Evolutionary conservation across 352 stramenopile species (phyloP).

Genomic region (Globisporangium cystogenes): DNA sequence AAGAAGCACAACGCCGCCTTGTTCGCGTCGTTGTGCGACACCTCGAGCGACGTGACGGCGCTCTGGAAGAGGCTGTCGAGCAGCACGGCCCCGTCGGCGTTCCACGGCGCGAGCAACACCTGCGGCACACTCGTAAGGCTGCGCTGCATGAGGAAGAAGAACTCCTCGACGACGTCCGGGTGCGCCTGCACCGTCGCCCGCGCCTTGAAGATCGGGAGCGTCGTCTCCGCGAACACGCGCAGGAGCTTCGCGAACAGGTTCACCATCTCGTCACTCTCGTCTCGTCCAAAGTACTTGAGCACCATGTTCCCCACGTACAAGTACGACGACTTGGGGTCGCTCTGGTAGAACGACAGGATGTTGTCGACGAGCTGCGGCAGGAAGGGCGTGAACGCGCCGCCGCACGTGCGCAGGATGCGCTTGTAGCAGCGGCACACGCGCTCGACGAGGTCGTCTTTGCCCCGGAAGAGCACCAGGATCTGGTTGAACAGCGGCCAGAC

Average conservation of each 20-base stretch:
- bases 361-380: slow-evolving; percentile 76
- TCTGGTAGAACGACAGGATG: slow-evolving; percentile 66
- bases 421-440: slow-evolving; percentile 84
- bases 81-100: slow-evolving; percentile 30
- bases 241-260: slow-evolving; percentile 54
- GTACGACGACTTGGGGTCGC: slow-evolving; percentile 81
- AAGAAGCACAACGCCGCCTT: slow-evolving; percentile 92
- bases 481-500: slow-evolving; percentile 81
- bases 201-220: slow-evolving; percentile 82
- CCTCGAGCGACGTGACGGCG: slow-evolving; percentile 78
- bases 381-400: slow-evolving; percentile 51
- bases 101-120: slow-evolving; percentile 43
- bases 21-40: slow-evolving; percentile 94
- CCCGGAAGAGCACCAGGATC: slow-evolving; percentile 65
- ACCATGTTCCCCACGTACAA: slow-evolving; percentile 81
- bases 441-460: slow-evolving; percentile 77
- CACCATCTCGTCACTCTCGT: slow-evolving; percentile 25
- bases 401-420: slow-evolving; percentile 75
- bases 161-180: slow-evolving; percentile 95
- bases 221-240: slow-evolving; percentile 56
- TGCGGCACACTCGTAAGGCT: slow-evolving; percentile 84
- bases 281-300: slow-evolving; percentile 63
- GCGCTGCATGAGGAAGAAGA: slow-evolving; percentile 94
- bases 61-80: slow-evolving; percentile 82
- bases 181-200: slow-evolving; percentile 56